Evolutionary conservation across 1,284 basidiomycete species (phyloP).

Genomic region (Mycena sp.): DNA sequence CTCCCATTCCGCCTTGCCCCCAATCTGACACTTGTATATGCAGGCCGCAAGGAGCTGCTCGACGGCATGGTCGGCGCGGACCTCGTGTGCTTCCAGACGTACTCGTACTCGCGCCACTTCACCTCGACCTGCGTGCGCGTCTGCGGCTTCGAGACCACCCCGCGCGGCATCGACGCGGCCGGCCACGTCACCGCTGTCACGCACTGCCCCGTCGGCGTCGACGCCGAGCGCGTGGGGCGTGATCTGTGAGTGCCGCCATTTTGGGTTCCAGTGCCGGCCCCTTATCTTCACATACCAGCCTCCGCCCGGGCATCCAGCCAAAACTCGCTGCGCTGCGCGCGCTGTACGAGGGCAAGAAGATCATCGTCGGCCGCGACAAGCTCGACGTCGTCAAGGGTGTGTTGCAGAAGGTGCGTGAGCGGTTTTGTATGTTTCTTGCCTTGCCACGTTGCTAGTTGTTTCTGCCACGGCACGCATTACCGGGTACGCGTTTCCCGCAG

Average conservation of each 20-base stretch:
- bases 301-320: constrained; percentile 85
- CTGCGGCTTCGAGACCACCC: constrained; percentile 78
- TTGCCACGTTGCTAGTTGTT: no score
- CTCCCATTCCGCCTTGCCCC: constrained; percentile 47
- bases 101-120: constrained; percentile 85
- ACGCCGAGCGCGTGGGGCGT: constrained; percentile 87
- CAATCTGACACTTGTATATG: neutral
- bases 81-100: constrained; percentile 95
- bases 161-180: constrained; percentile 88
- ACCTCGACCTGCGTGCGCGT: constrained; percentile 18
- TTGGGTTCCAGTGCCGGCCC: no score
- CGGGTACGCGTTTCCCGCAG: no score
- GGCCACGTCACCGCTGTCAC: constrained; percentile 88
- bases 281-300: constrained; percentile 50
- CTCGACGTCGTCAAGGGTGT: constrained; percentile 98
- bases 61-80: constrained; percentile 99
- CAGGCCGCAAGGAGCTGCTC: constrained; percentile 84
- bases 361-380: constrained; percentile 99
- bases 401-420: constrained; percentile 87
- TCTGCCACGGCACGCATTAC: no score
- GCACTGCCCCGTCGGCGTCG: constrained; percentile 98
- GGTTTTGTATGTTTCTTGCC: no score
- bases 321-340: constrained; percentile 88
- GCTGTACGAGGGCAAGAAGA: constrained; percentile 97
- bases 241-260: constrained; percentile 68